Evolutionary conservation across 2,329 filamentous ascomycete species (phyloP), one percentile per base, ranked within the genome.

Genomic region (Samsoniella hepiali): DNA sequence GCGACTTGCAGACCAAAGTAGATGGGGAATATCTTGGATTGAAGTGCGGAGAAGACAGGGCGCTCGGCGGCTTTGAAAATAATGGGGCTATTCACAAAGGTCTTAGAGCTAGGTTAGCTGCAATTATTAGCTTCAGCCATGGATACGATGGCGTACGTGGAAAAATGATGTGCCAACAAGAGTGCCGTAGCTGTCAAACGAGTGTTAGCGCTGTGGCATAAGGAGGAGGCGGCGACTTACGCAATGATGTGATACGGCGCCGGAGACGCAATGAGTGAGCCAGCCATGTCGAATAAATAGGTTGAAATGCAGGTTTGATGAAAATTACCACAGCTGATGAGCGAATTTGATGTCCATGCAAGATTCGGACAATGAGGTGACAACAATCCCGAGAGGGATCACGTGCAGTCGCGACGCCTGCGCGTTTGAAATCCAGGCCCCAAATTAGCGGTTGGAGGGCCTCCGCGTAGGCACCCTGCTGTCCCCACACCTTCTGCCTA

Each of bases 1-100:
- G 83, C 82, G 4, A 91, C 88, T 78, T 98, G 94, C 63, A 98
- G 79, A 53, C 85, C 81, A 75, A 98, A 98, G 81, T 96, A 99
- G 70, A 91, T 83, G 40, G 92, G 92, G 79, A 97, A 97, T 60
- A 93, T 85, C 67, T 86, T 86, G 68, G 87, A 83, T 77, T 97
- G 94, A 38, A 97, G 84, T 22, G 87, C 82, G 32, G 89, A 86
- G 79, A 99, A 98, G 73, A 91, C 87, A 0, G 91, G 86, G 32
- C 91, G 87, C 32, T 91, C 87, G 44, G 97, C 86, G 11, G 85
- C 83, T 72, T 84, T 88, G 82, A 90, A 96, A 70, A 91, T 88
- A 62, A 93, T 81, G 59, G 92, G 86, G 64, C 92, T 84, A 70
- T 85, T 85, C 71, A 88, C 75, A 76, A 97, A 97, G 62, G 90